These are phyloP conservation scores for Setomelanomma holmii DNA, from an alignment of 2,329 filamentous ascomycete species.

Conservation along the genomic window DNA sequence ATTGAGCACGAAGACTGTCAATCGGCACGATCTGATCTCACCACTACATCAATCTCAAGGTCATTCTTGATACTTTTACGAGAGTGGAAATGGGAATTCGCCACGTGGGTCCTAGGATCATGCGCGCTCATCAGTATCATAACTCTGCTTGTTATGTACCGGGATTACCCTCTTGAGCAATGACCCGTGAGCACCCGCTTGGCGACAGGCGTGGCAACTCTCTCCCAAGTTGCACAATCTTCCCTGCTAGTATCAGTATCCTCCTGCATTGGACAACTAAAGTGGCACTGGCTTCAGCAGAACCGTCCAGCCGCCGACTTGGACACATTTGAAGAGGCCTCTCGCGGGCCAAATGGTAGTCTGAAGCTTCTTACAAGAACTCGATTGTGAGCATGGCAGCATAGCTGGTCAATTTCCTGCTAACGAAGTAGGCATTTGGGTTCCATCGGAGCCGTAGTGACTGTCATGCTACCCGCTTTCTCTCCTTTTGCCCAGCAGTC, in stretches of 20 bases:
- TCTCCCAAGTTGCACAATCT: constrained; percentile 11
- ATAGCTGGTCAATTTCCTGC: not conserved
- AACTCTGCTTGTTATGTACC: not conserved
- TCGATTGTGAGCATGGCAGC: not conserved
- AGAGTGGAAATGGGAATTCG: not conserved
- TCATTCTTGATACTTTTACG: not conserved
- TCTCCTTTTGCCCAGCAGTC: not conserved
- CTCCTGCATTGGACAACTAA: constrained; percentile 13
- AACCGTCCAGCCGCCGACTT: constrained; percentile 3
- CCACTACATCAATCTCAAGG: not conserved
- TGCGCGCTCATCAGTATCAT: not conserved
- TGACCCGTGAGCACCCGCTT: constrained; percentile 1
- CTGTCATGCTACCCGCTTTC: not conserved
- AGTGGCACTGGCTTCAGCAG: constrained; percentile 7
- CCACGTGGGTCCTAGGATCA: not conserved
- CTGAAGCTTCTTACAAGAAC: constrained; percentile 5
- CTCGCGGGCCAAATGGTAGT: constrained; percentile 14
- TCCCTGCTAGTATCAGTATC: constrained; percentile 7
- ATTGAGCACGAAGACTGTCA: not conserved
- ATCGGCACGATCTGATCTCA: not conserved
- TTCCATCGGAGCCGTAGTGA: not conserved
- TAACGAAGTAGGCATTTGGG: not conserved
- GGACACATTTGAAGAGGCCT: constrained; percentile 15
- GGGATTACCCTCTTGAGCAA: not conserved
- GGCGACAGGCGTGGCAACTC: constrained; percentile 5